phyloP scores from a whole-genome alignment of 1,284 basidiomycete species.

The Tilletiaria anomala region DNA sequence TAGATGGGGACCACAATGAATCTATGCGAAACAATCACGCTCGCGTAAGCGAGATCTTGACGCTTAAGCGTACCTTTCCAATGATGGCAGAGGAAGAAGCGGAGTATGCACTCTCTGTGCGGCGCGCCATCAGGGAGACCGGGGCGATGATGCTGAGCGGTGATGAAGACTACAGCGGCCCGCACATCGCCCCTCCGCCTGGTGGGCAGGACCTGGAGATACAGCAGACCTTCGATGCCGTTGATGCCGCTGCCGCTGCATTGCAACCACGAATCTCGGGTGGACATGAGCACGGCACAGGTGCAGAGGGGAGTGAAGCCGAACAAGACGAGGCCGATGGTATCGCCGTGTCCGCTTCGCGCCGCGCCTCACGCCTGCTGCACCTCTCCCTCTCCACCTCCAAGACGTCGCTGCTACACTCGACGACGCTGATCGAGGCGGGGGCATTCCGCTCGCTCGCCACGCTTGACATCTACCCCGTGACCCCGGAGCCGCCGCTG shows the following conservation, averaged over 20 bases:
- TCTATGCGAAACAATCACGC: too few species aligned
- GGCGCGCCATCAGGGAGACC: background rate
- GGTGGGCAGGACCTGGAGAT: background rate
- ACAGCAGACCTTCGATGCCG: background rate
- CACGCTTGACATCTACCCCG: conserved; percentile 11
- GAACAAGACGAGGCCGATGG: too few species aligned
- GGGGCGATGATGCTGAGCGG: background rate
- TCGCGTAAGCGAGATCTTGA: too few species aligned
- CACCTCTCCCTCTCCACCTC: conserved; percentile 7
- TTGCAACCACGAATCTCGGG: background rate
- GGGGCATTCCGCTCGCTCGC: conserved; percentile 5
- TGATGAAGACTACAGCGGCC: background rate
- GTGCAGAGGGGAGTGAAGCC: too few species aligned
- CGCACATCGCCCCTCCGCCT: background rate
- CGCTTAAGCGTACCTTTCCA: too few species aligned
- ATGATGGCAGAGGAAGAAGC: too few species aligned
- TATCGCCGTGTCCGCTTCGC: too few species aligned
- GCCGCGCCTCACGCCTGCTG: background rate
- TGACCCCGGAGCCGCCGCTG: conserved; percentile 11
- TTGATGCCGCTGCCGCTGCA: background rate
- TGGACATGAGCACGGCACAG: too few species aligned
- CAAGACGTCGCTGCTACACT: conserved; percentile 12
- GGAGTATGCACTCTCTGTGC: too few species aligned
- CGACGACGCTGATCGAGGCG: conserved; percentile 2
- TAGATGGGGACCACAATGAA: too few species aligned